Percentiles rank a stretch among this genome's conserved stretches.
phyloP scores from a whole-genome alignment of 305 asterid species.

The Fraxinus dipetala region DNA sequence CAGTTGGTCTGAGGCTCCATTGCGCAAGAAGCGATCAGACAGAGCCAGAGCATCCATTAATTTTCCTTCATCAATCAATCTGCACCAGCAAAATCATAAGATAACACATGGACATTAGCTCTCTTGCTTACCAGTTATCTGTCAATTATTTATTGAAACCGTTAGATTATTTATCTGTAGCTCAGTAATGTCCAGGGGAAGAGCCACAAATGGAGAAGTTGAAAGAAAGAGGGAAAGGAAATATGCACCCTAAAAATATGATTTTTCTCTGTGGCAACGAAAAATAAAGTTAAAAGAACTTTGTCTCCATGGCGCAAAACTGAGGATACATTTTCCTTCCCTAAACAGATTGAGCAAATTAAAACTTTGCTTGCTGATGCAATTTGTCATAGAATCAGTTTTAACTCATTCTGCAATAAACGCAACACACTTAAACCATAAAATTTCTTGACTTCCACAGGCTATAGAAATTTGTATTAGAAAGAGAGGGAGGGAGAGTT shows the following conservation, averaged over 20 bases:
- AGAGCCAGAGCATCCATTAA: conserved; percentile 93
- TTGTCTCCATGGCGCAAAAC: background rate
- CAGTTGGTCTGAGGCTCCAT: conserved; percentile 87
- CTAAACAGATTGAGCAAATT: background rate
- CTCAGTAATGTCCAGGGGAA: conserved; percentile 6
- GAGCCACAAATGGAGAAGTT: conserved; percentile 2
- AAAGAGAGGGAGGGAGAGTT: background rate
- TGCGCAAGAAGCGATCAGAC: conserved; percentile 89
- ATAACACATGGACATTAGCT: conserved; percentile 12
- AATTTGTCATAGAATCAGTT: background rate
- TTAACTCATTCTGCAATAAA: conserved; percentile 5
- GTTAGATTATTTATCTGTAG: background rate
- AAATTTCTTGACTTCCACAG: conserved; percentile 15
- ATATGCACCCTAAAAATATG: conserved; percentile 6
- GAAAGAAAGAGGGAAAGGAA: conserved; percentile 7
- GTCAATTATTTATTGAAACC: conserved; percentile 2
- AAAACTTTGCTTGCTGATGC: background rate
- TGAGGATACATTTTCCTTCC: background rate
- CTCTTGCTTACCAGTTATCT: conserved; percentile 6
- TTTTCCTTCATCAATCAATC: conserved; percentile 89
- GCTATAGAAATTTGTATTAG: background rate
- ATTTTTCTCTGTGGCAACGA: conserved; percentile 10
- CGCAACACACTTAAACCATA: conserved; percentile 16
- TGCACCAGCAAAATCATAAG: conserved; percentile 33
- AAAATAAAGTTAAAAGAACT: background rate